Base-by-base conservation (phyloP, 176 grass and related monocot genomes). In the barley (Hordeum vulgare) region DNA sequence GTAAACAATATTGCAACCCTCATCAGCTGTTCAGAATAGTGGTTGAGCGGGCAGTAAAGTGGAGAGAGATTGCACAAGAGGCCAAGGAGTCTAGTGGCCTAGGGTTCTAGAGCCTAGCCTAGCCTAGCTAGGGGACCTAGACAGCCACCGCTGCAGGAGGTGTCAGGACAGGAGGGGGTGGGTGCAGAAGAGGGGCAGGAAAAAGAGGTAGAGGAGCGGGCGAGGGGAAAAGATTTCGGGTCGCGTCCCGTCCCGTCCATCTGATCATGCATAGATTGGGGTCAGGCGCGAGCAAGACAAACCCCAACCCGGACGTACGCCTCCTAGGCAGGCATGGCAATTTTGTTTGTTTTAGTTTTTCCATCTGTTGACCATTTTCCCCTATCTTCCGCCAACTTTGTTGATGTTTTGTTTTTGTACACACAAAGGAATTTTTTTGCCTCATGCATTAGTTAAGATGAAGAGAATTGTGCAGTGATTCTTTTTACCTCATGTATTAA, bases 1-100 rank as follows among this genome's bases (percentile, higher is more conserved):
- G 70, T 74, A 74, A 74, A 74, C 71, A 74, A 54, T 74, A 74
- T 27, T 13, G 77, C 18, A 71, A 84, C 56, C 49, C 74, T 41
- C 36, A 83, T 40, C 37, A 77, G 54, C 65, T 59, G 69, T 76
- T 83, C 66, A 73, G 88, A 74, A 74, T 51, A 90, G 88, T 90
- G 0, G 88, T 82, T 90, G 80, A 79, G 47, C 60, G 36, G 44
- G 28, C 27, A 83, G 79, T 90, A 79, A 90, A 90, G 84, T 60
- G 26, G 40, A 65, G 83, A 57, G 83, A 78, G 31, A 35, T 27
- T 8, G 45, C 44, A 39, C 21, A 74, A 74, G 79, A 66, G 58
- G 45, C 58, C 78, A 66, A 82, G 34, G 44, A 7, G 35, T 15
- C 42, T 49, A 53, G 63, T 18, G 59, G 39, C 9, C 71, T 89